Conservation (phyloP, 1,284 basidiomycete species). For the Melanopsichium pennsylvanicum region DNA sequence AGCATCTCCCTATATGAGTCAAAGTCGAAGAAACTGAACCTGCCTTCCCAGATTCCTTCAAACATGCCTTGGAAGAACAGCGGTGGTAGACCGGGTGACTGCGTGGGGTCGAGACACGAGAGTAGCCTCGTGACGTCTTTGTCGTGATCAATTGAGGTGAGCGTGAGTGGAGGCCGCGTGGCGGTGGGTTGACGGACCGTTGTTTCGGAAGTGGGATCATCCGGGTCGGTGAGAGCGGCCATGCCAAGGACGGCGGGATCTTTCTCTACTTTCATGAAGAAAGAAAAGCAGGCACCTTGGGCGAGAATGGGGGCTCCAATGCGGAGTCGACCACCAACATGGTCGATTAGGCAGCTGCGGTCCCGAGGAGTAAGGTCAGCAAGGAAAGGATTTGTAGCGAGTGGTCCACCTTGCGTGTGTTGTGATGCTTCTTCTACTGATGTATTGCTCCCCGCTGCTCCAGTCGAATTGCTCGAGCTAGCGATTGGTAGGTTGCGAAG, state of each 20-base stretch:
- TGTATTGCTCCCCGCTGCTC: background rate
- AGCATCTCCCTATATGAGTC: conserved; percentile 70
- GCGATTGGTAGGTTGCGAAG: conserved; percentile 38
- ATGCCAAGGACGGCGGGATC: conserved; percentile 59
- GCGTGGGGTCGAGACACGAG: conserved; percentile 64
- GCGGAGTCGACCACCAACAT: conserved; percentile 64
- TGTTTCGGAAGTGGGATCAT: conserved; percentile 15
- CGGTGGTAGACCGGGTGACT: conserved; percentile 66
- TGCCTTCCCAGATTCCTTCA: conserved; percentile 70
- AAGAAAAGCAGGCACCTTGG: conserved; percentile 65
- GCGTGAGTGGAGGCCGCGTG: conserved; percentile 26
- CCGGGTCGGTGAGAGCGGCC: conserved; percentile 29
- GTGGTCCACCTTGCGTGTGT: background rate
- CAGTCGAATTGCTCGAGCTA: background rate
- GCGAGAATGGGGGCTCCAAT: conserved; percentile 61
- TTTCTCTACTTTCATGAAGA: conserved; percentile 66
- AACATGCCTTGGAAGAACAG: conserved; percentile 67
- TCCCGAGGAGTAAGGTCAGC: conserved; percentile 68
- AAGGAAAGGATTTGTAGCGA: conserved; percentile 64
- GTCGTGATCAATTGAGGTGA: conserved; percentile 56
- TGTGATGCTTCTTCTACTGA: background rate
- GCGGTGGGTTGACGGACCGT: conserved; percentile 25
- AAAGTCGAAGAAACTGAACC: conserved; percentile 71
- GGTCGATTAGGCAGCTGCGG: conserved; percentile 63
- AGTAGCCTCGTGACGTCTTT: conserved; percentile 48